Conservation (phyloP, 805 yeast genomes). For the Starmerella khaoyaiensis region DNA sequence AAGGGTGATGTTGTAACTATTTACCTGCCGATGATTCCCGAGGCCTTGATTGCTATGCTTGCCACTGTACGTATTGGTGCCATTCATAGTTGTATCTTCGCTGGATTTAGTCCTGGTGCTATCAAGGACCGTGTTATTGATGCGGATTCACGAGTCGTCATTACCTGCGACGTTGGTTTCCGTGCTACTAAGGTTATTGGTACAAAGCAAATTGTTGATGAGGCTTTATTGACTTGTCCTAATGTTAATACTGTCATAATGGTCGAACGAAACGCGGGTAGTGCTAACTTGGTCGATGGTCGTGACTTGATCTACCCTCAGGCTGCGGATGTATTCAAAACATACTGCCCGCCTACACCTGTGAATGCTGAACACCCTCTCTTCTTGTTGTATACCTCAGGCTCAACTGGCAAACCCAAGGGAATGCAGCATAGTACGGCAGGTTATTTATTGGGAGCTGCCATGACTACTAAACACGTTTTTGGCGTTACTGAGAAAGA, state of each 20-base stretch:
- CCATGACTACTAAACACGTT: constrained; percentile 79
- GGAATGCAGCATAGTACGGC: constrained; percentile 94
- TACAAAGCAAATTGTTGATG: constrained; percentile 90
- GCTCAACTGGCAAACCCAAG: constrained; percentile 97
- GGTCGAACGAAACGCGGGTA: constrained; percentile 54
- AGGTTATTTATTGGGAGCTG: constrained; percentile 87
- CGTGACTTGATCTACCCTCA: constrained; percentile 97
- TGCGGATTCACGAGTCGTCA: constrained; percentile 72
- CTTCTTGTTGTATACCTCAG: constrained; percentile 90
- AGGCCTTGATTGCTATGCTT: constrained; percentile 84
- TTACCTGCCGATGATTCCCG: constrained; percentile 95
- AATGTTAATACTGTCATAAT: constrained; percentile 73
- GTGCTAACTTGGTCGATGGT: constrained; percentile 47
- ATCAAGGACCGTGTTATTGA: constrained; percentile 80
- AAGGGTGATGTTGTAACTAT: constrained; percentile 96
- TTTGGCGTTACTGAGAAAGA: constrained; percentile 87
- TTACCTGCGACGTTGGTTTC: constrained; percentile 89
- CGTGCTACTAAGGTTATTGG: constrained; percentile 80
- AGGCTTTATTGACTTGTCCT: constrained; percentile 63
- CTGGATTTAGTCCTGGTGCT: constrained; percentile 91
- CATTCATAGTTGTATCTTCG: constrained; percentile 88
- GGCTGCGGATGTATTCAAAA: constrained; percentile 65
- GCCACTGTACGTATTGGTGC: constrained; percentile 94
- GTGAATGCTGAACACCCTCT: constrained; percentile 89
- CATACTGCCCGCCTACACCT: constrained; percentile 76